Evolutionary conservation across 2,329 filamentous ascomycete genomes (phyloP).

Genomic region (Aspergillus hiratsukae): DNA sequence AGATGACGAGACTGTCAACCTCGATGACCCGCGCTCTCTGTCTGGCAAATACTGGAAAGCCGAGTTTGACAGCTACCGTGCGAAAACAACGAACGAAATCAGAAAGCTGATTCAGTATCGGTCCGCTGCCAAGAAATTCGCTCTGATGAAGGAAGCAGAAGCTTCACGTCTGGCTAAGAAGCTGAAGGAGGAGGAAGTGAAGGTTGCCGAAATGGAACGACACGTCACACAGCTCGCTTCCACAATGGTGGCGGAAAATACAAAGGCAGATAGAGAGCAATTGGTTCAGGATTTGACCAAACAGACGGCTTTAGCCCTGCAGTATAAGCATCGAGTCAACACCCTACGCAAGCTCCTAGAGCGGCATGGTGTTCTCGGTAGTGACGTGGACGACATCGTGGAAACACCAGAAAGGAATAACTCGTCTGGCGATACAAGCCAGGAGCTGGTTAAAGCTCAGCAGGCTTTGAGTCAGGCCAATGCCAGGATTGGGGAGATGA

Average conservation of each 20-base stretch:
- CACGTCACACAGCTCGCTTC: slow-evolving; percentile 41
- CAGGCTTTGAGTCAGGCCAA: slow-evolving; percentile 33
- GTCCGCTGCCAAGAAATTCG: slow-evolving; percentile 55
- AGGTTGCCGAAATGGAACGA: slow-evolving; percentile 41
- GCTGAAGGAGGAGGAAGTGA: slow-evolving; percentile 48
- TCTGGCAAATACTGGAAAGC: slow-evolving; percentile 60
- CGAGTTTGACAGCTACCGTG: slow-evolving; percentile 56
- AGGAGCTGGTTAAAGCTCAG: slow-evolving; percentile 30
- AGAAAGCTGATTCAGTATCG: slow-evolving; percentile 58
- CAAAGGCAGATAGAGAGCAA: slow-evolving; percentile 34
- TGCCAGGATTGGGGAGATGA: slow-evolving; percentile 31
- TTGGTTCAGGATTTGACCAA: slow-evolving; percentile 40
- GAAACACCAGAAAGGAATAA: slow-evolving; percentile 18
- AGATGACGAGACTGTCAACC: slow-evolving; percentile 49
- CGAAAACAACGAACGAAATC: slow-evolving; percentile 55
- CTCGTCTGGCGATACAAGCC: slow-evolving; percentile 13
- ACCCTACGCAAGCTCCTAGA: slow-evolving; percentile 35
- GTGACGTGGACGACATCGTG: slow-evolving; percentile 16
- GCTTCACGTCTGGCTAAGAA: slow-evolving; percentile 49
- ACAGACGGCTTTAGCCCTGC: slow-evolving; percentile 41
- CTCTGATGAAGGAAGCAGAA: slow-evolving; percentile 55
- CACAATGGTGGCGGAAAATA: slow-evolving; percentile 31
- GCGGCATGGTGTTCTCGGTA: slow-evolving; percentile 35
- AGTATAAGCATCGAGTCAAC: slow-evolving; percentile 42
- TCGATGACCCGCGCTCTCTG: slow-evolving; percentile 52